Conservation (phyloP, 805 yeast genomes). For the Zygoascus bituminiphila region DNA sequence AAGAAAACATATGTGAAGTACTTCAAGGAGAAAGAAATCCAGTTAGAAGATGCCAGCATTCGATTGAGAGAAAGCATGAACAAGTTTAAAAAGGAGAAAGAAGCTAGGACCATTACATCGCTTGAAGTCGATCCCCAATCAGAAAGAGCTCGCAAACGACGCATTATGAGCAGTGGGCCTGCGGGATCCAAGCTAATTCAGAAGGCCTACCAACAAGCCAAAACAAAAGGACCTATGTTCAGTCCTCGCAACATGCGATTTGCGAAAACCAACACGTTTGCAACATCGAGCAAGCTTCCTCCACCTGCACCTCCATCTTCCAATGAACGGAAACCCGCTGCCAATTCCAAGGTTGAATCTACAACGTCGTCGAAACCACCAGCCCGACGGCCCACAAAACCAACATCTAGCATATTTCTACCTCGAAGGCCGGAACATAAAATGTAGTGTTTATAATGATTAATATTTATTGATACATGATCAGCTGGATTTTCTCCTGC, state of each 20-base stretch:
- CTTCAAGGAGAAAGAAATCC: constrained; percentile 37
- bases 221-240: constrained; percentile 17
- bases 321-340: not conserved
- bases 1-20: constrained; percentile 23
- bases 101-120: constrained; percentile 18
- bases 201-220: constrained; percentile 12
- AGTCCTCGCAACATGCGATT: constrained; percentile 16
- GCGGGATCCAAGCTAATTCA: constrained; percentile 19
- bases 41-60: constrained; percentile 37
- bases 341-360: not conserved
- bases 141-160: constrained; percentile 11
- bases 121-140: constrained; percentile 19
- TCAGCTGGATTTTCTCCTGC: too few relatives aligned
- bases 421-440: not conserved
- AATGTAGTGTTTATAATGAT: not conserved
- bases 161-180: not conserved
- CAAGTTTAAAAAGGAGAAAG: constrained; percentile 21
- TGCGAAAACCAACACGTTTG: not conserved
- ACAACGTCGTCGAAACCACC: not conserved
- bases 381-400: not conserved
- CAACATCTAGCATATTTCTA: constrained; percentile 1
- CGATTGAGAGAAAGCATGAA: constrained; percentile 25
- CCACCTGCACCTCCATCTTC: too few relatives aligned
- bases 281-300: not conserved
- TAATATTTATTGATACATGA: not conserved